phyloP scores from a whole-genome alignment of 495 filamentous ascomycete genomes.

The Diplogelasinospora grovesii region DNA sequence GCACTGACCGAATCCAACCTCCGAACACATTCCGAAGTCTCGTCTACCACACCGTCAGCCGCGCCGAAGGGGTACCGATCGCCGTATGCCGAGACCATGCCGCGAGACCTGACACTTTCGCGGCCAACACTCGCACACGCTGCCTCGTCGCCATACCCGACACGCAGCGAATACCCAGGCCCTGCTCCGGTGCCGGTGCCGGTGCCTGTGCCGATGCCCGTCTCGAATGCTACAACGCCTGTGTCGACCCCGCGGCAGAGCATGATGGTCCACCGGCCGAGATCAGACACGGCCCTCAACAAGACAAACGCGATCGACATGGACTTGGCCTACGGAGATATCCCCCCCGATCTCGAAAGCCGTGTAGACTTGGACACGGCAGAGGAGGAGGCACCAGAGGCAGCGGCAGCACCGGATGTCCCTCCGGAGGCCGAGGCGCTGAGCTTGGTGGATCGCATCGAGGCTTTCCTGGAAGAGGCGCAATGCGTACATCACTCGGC shows the following conservation, averaged over 20 bases:
- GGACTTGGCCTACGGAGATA: conserved; percentile 76
- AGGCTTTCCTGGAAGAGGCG: conserved; percentile 70
- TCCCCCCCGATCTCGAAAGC: conserved; percentile 48
- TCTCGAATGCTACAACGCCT: conserved; percentile 9
- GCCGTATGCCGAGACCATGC: conserved; percentile 36
- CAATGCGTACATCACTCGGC: conserved; percentile 84
- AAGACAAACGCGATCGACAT: conserved; percentile 66
- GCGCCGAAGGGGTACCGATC: conserved; percentile 32
- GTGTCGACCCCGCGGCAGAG: conserved; percentile 15
- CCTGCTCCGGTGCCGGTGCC: conserved; percentile 1
- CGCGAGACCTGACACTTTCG: conserved; percentile 33
- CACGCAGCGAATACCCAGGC: not conserved
- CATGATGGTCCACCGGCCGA: conserved; percentile 25
- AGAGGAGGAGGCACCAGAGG: conserved; percentile 13
- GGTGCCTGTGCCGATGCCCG: too few species aligned
- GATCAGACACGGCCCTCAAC: conserved; percentile 34
- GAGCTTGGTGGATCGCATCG: conserved; percentile 59
- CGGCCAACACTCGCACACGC: conserved; percentile 29
- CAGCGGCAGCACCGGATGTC: conserved; percentile 19
- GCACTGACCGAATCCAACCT: conserved; percentile 39
- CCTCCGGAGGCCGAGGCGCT: conserved; percentile 55
- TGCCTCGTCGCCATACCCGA: conserved; percentile 19
- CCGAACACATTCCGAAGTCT: conserved; percentile 37
- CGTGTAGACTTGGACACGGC: conserved; percentile 35
- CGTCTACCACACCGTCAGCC: conserved; percentile 33